Evolutionary conservation across 2,329 filamentous ascomycete genomes (phyloP).

Genomic region (Alternaria arborescens): DNA sequence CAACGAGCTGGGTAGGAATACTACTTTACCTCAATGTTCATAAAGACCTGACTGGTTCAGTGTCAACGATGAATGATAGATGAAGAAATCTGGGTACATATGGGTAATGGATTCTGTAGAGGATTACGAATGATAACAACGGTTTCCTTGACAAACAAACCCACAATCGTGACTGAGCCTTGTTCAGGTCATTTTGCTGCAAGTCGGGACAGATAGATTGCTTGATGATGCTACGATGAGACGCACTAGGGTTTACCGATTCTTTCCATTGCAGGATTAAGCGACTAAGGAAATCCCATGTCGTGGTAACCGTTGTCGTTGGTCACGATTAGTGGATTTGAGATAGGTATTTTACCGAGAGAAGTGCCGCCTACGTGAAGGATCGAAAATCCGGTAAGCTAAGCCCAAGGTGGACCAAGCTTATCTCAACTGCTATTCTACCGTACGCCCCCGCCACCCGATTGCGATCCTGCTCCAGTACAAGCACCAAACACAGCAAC

Average conservation of each 20-base stretch:
- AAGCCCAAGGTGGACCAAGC: constrained; percentile 4
- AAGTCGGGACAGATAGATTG: not conserved
- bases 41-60: constrained; percentile 25
- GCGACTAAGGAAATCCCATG: not conserved
- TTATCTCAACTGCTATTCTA: constrained; percentile 5
- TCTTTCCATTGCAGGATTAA: not conserved
- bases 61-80: constrained; percentile 11
- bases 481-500: not conserved
- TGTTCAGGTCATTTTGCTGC: no score
- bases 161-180: not conserved
- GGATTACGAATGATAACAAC: not conserved
- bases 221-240: not conserved
- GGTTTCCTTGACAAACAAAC: not conserved
- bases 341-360: not conserved
- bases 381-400: not conserved
- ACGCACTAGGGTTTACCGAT: not conserved
- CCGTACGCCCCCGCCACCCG: constrained; percentile 8
- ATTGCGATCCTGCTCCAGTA: not conserved
- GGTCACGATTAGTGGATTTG: not conserved
- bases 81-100: constrained; percentile 3
- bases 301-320: not conserved
- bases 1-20: not conserved
- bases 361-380: constrained; percentile 9
- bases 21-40: not conserved
- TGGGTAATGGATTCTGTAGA: constrained; percentile 7